Base-by-base conservation (phyloP, 1,284 basidiomycete genomes). In the Leccinum fuscescens region DNA sequence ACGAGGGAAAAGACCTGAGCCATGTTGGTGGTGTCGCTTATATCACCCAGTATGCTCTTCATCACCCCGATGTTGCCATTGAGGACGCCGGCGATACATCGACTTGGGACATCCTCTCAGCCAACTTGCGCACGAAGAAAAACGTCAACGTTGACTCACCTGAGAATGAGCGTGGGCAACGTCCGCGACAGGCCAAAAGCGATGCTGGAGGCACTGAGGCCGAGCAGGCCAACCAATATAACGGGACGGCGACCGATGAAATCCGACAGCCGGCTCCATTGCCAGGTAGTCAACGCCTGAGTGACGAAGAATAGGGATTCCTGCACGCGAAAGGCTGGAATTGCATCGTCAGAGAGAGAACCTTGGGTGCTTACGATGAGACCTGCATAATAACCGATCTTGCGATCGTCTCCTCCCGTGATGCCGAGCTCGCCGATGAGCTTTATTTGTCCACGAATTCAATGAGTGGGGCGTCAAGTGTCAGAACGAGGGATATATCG, bases 231-330 rank as follows among this genome's bases (percentile, higher is more conserved):
- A 3, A 76, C 75, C 57, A 92, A 76, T 61, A 92, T 80, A 44
- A 92, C 82, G 5, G 89, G 90, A 62, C 86, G 86, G 31, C 90
- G 84, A 33, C 90, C 90, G 42, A 90, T 74, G 49, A 80, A 77
- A 67, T 92, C 90, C 6, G 89, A 91, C 11, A 86, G 65, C 20
- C 86, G 83, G 69, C 86, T 86, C 89, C 89, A 92, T 61, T 89
- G 84, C 48, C 91, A 76, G n/a, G 89, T 83, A 15, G 87, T 88
- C 57, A 83, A 66, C 0, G 89, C 87, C 73, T 90, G 86, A 4
- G 86, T 83, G 49, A 86, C 75, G 66, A 85, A 90, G 76, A 90
- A 90, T 17, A 89, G 72, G 7, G 88, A 90, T 81, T 90, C 84
- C 88, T 90, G 9, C 6, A 9, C 15, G 55, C 52, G 6, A 5